These are phyloP conservation scores for Botryosphaeria dothidea DNA, from an alignment of 2,329 filamentous ascomycete genomes.

Conservation along the genomic window DNA sequence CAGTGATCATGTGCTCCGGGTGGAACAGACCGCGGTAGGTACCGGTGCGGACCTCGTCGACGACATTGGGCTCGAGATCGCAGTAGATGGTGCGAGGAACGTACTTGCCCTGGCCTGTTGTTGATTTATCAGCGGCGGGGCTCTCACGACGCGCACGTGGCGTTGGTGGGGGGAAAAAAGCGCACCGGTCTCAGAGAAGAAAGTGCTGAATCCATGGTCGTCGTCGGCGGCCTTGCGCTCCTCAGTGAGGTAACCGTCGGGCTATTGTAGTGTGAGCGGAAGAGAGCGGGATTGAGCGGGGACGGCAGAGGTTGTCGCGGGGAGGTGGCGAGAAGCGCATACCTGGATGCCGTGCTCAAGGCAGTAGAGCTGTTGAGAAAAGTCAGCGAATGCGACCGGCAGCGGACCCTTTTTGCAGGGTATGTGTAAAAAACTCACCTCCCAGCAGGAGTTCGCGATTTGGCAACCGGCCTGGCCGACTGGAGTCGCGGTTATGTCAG, in stretches of 20 bases:
- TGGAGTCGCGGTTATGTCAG: conserved; percentile 62
- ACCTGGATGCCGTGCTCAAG: conserved; percentile 99
- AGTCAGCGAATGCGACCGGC: background rate
- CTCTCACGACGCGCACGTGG: background rate
- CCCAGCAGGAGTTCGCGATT: conserved; percentile 99
- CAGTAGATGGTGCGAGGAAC: conserved; percentile 72
- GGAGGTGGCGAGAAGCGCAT: conserved; percentile 41
- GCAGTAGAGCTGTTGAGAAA: conserved; percentile 82
- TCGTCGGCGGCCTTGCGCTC: conserved; percentile 92
- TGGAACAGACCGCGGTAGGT: conserved; percentile 70
- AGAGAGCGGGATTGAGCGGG: conserved; percentile 17
- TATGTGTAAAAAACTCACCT: conserved; percentile 67
- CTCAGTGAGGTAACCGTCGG: conserved; percentile 97
- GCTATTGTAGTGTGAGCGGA: conserved; percentile 57
- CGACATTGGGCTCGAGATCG: conserved; percentile 70
- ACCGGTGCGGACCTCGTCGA: conserved; percentile 73
- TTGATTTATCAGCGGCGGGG: conserved; percentile 14
- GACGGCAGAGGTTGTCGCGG: background rate
- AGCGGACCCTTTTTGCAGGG: background rate
- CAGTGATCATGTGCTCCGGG: conserved; percentile 70
- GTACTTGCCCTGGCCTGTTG: conserved; percentile 58
- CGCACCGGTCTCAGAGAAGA: conserved; percentile 70
- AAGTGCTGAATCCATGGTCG: conserved; percentile 95
- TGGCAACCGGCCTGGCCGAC: conserved; percentile 99
- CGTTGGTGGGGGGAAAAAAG: conserved; percentile 1